Evolutionary conservation across 148 eudicot species (phyloP).

Genomic region (Oxyria digyna): DNA sequence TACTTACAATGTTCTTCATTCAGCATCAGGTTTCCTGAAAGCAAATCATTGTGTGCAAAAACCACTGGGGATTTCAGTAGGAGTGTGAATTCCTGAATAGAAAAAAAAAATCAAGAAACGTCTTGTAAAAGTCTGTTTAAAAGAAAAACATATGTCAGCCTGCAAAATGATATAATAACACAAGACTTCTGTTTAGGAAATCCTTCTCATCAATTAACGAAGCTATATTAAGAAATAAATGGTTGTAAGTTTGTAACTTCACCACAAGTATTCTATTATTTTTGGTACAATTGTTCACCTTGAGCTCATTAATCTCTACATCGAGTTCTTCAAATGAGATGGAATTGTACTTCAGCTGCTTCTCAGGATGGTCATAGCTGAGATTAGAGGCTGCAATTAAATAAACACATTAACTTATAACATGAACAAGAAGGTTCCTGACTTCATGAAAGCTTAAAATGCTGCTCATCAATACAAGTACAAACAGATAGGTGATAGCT

Average conservation of each 20-base stretch:
- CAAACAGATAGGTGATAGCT: slow-evolving; percentile 1
- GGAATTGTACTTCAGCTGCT: slow-evolving; percentile 44
- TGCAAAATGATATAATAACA: background rate
- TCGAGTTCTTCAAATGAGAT: slow-evolving; percentile 64
- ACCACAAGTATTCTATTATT: background rate
- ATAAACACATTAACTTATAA: background rate
- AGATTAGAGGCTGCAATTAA: slow-evolving; percentile 67
- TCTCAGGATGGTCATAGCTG: slow-evolving; percentile 52
- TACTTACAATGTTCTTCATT: slow-evolving; percentile 69
- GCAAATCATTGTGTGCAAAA: slow-evolving; percentile 83
- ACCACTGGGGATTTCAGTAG: slow-evolving; percentile 73
- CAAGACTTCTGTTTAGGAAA: background rate
- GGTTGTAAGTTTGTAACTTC: background rate
- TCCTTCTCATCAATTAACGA: background rate
- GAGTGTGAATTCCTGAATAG: slow-evolving; percentile 56
- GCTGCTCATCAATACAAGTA: background rate
- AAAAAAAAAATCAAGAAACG: slow-evolving; percentile 12
- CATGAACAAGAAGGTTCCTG: background rate
- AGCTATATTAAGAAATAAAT: background rate
- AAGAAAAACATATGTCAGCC: background rate
- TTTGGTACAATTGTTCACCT: slow-evolving; percentile 32
- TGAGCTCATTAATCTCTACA: slow-evolving; percentile 44
- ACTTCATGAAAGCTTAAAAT: background rate
- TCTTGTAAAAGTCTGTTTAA: background rate
- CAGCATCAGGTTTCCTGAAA: slow-evolving; percentile 89